These are phyloP conservation scores for Suhomyces tanzawaensis DNA, from an alignment of 805 yeast species.

Conservation along the genomic window DNA sequence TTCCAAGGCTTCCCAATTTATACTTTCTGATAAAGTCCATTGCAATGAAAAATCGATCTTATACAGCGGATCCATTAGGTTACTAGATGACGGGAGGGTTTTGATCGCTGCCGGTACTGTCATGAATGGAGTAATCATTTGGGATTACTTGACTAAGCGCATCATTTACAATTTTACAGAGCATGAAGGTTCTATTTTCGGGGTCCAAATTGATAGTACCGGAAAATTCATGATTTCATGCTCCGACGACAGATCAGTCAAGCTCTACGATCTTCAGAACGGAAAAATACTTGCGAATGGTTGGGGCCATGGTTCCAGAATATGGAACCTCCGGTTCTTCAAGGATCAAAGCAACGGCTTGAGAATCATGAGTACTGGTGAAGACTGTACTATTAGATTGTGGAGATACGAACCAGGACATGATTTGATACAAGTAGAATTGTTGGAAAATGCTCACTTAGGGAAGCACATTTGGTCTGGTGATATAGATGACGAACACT, in stretches of 20 bases:
- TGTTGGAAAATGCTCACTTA: conserved; percentile 63
- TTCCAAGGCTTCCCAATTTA: conserved; percentile 8
- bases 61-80: conserved; percentile 78
- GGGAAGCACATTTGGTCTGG: conserved; percentile 90
- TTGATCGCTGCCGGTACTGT: conserved; percentile 89
- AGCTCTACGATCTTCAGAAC: conserved; percentile 60
- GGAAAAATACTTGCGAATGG: conserved; percentile 71
- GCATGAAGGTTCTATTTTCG: conserved; percentile 92
- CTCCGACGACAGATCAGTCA: conserved; percentile 91
- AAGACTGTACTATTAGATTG: conserved; percentile 79
- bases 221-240: conserved; percentile 69
- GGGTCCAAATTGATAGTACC: conserved; percentile 58
- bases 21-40: conserved; percentile 31
- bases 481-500: conserved; percentile 45
- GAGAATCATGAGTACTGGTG: conserved; percentile 65
- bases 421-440: conserved; percentile 32
- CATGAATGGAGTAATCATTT: conserved; percentile 78
- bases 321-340: conserved; percentile 52
- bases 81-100: conserved; percentile 36
- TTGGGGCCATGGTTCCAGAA: conserved; percentile 96
- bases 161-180: conserved; percentile 58
- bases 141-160: conserved; percentile 52
- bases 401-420: conserved; percentile 54
- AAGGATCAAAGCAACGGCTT: conserved; percentile 18
- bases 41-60: conserved; percentile 76